Base-by-base conservation (phyloP, 2,329 filamentous ascomycete genomes). In the Coniella vitis region DNA sequence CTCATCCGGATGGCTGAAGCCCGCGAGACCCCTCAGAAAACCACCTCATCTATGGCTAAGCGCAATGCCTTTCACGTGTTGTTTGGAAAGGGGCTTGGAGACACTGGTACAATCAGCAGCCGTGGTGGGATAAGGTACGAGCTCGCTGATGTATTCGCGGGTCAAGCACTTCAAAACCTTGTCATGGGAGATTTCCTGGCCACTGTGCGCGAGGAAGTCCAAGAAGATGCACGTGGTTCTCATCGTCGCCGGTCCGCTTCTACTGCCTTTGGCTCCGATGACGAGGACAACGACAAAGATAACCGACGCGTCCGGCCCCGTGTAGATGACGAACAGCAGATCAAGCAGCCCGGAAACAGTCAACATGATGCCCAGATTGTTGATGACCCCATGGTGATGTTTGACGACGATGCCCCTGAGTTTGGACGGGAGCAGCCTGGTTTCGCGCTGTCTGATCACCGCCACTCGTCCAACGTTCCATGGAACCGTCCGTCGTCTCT, bases 1-100 rank as follows among this genome's bases (percentile, higher is more conserved):
- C 51, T 69, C 7, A 54, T 62, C 10, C 84, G 82, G 55, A 90
- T 87, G 78, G 57, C 64, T 22, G 61, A 56, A 16, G 55, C 54
- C 10, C 43, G 13, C 35, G 60, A 53, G 47, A 45, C 52, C 49
- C 47, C 58, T 38, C 54, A 56, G 29, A 49, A 48, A 7, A 58
- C 60, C 31, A 64, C 64, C 0, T 40, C 50, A 10, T 56, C 61
- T 3, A 67, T 71, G 54, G 68, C 72, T n/a, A 71, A 61, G 50
- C 66, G 62, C 38, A 70, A 69, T 40, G 69, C 69, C 12, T 69
- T 65, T 56, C 56, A 63, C 21, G 49, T 70, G 7, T 64, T 65
- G 1, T 69, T 72, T 42, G 69, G 69, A 16, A 56, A 62, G 21
- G 70, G 70, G 13, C 55, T 71, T 20, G 61, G 52, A 17, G 62